A percentile compares a stretch with the other conserved stretches of the same genome.
Evolutionary conservation across 2,329 filamentous ascomycete species (phyloP).

Genomic region (Clonostachys sp.): DNA sequence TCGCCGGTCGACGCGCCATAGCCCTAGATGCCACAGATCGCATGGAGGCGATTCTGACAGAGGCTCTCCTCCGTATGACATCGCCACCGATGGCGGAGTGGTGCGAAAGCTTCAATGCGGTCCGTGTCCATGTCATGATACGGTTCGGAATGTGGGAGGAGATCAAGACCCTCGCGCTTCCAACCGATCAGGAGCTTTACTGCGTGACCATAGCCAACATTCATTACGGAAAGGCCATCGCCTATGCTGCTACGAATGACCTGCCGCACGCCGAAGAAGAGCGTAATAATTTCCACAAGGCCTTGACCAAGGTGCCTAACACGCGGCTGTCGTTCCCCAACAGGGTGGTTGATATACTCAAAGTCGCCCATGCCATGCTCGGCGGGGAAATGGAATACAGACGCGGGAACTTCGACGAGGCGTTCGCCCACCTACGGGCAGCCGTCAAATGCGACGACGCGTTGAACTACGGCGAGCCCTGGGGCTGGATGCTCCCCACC

Average conservation of each 20-base stretch:
- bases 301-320: constrained; percentile 41
- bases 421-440: constrained; percentile 48
- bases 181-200: constrained; percentile 52
- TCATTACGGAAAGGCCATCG: constrained; percentile 62
- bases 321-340: constrained; percentile 38
- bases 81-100: constrained; percentile 69
- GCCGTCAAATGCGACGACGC: constrained; percentile 53
- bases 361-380: constrained; percentile 57
- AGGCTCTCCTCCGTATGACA: constrained; percentile 52
- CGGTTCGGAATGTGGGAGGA: constrained; percentile 67
- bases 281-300: constrained; percentile 39
- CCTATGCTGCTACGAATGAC: constrained; percentile 50
- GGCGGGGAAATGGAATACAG: constrained; percentile 70
- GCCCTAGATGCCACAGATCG: constrained; percentile 53
- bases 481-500: constrained; percentile 70
- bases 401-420: constrained; percentile 44
- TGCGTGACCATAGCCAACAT: constrained; percentile 60
- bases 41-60: constrained; percentile 57
- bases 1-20: constrained; percentile 57
- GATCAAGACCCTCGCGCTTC: constrained; percentile 47
- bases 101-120: constrained; percentile 61
- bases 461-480: constrained; percentile 64
- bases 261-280: constrained; percentile 44
- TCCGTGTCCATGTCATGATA: constrained; percentile 62
- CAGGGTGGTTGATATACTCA: constrained; percentile 43